Conservation (phyloP, 1,284 basidiomycete genomes). For the Boletus holoroseus region DNA sequence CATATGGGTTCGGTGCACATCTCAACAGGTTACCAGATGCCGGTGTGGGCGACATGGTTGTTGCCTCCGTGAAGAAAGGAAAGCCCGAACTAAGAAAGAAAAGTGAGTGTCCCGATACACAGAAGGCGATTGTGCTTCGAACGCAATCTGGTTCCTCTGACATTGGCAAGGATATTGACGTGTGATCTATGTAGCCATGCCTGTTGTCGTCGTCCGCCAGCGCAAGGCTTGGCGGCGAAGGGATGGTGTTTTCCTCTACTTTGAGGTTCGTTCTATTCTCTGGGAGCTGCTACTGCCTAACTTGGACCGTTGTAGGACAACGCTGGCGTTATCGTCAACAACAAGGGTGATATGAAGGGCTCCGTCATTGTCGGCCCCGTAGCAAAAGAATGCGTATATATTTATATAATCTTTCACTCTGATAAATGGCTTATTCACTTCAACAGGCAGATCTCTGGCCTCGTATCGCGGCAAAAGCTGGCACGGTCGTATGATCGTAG, state of each 20-base stretch:
- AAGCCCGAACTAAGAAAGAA: slow-evolving; percentile 99
- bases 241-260: slow-evolving; percentile 99
- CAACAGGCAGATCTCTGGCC: slow-evolving; percentile 95
- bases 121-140: neutral
- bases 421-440: neutral
- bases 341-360: slow-evolving; percentile 99
- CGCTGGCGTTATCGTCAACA: slow-evolving; percentile 96
- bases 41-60: slow-evolving; percentile 98
- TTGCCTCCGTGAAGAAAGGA: slow-evolving; percentile 99
- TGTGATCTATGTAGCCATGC: slow-evolving; percentile 70
- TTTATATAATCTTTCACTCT: neutral
- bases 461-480: slow-evolving; percentile 98
- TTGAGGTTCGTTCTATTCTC: slow-evolving; percentile 56
- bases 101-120: slow-evolving; percentile 54
- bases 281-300: neutral
- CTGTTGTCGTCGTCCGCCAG: slow-evolving; percentile 94
- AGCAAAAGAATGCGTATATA: slow-evolving; percentile 89
- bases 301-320: slow-evolving; percentile 59
- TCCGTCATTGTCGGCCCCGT: slow-evolving; percentile 97
- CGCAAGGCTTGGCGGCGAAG: slow-evolving; percentile 97
- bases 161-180: slow-evolving; percentile 9
- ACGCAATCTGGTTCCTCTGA: neutral
- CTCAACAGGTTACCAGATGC: slow-evolving; percentile 98
- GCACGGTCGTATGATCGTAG: slow-evolving; percentile 80
- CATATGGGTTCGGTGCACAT: slow-evolving; percentile 90